These are phyloP conservation scores for Phlegmacium glaucopus DNA, from an alignment of 768 basidiomycete genomes.

Conservation along the genomic window DNA sequence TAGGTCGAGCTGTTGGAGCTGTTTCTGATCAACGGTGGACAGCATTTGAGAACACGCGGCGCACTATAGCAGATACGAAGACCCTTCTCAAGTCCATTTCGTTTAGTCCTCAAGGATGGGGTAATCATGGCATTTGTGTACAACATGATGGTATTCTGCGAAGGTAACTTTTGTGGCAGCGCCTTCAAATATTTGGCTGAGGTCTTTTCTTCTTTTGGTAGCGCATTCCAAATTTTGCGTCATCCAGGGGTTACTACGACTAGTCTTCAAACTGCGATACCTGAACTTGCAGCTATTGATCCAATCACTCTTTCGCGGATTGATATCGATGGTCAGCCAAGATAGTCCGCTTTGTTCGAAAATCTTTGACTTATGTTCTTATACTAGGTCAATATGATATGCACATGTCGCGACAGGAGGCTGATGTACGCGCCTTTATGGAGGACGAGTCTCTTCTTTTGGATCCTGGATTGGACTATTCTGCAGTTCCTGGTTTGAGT, in stretches of 20 bases:
- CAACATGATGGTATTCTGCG: conserved; percentile 42
- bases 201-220: conserved; percentile 23
- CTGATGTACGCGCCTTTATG: conserved; percentile 70
- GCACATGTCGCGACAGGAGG: conserved; percentile 67
- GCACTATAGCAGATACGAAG: conserved; percentile 32
- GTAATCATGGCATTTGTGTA: conserved; percentile 38
- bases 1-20: conserved; percentile 41
- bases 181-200: background rate
- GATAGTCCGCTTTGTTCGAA: conserved; percentile 10
- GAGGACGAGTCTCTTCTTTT: conserved; percentile 73
- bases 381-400: conserved; percentile 60
- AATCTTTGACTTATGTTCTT: background rate
- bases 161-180: conserved; percentile 28
- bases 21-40: conserved; percentile 46
- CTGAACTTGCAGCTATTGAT: conserved; percentile 47
- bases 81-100: conserved; percentile 30
- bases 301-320: conserved; percentile 55
- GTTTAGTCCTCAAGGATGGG: conserved; percentile 46
- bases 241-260: conserved; percentile 49
- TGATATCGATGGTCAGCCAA: conserved; percentile 59
- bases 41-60: conserved; percentile 29
- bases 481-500: conserved; percentile 62
- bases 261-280: conserved; percentile 41
- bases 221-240: conserved; percentile 73
- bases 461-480: conserved; percentile 71